Evolutionary conservation across 345 rosid species (phyloP).

Genomic region (Hibiscus trionum): DNA sequence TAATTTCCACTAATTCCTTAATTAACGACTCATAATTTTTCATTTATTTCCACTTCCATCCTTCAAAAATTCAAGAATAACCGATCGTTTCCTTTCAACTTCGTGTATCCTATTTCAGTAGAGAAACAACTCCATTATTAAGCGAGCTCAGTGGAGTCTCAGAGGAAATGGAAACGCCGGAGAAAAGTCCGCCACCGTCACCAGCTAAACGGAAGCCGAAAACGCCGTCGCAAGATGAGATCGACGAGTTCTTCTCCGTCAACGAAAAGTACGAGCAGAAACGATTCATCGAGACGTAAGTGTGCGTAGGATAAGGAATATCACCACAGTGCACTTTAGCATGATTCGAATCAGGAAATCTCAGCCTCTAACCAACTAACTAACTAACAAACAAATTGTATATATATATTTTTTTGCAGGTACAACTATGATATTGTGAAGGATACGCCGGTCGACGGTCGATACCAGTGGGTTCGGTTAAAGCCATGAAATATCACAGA

Average conservation of each 20-base stretch:
- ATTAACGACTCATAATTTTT: neutral
- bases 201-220: neutral
- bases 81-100: neutral
- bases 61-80: neutral
- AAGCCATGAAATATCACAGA: slow-evolving; percentile 16
- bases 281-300: slow-evolving; percentile 47
- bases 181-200: neutral
- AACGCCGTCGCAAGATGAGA: slow-evolving; percentile 33
- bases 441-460: slow-evolving; percentile 60
- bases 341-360: neutral
- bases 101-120: neutral
- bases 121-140: slow-evolving; percentile 27
- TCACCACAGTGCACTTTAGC: slow-evolving; percentile 17
- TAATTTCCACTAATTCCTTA: neutral
- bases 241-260: slow-evolving; percentile 43
- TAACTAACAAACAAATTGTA: slow-evolving; percentile 17
- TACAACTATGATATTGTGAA: slow-evolving; percentile 65
- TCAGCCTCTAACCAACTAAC: slow-evolving; percentile 22
- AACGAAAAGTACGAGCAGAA: slow-evolving; percentile 43
- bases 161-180: slow-evolving; percentile 19
- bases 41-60: neutral
- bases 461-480: slow-evolving; percentile 59
- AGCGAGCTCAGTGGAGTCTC: slow-evolving; percentile 18
- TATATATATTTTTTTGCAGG: slow-evolving; percentile 27
- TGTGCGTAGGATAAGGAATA: slow-evolving; percentile 28